Base-by-base conservation (phyloP, 139 green algal genomes). In the Yamagishiella unicocca region DNA sequence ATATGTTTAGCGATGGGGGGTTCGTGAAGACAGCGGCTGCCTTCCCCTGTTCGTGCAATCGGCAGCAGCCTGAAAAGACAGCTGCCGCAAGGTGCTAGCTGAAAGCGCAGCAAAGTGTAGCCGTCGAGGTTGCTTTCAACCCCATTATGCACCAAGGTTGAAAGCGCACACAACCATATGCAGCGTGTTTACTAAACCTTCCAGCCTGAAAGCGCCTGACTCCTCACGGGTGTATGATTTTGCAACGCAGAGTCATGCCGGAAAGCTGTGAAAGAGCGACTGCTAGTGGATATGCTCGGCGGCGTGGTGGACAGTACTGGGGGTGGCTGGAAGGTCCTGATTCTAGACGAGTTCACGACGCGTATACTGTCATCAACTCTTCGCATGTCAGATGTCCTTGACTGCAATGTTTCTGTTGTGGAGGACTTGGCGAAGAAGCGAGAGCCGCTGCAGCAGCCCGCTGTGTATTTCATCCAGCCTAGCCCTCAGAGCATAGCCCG, bases 381-480 rank as follows among this genome's bases (percentile, higher is more conserved):
- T 33, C 84, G 81, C 24, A 89, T 91, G 85, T 87, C 67, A 42
- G 74, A 87, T 78, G 86, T 89, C 54, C 27, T 89, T 45, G 83
- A 89, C 31, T 89, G 62, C 46, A 83, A 79, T 31, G 84, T 94
- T 29, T 91, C 82, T 5, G 66, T 92, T 4, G 96, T 98, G 43
- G 96, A 98, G 67, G 94, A 97, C 87, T 75, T 98, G 0, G 7
- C 46, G 22, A 96, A 96, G 84, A 71, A 68, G 1, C 90, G 96
- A 0, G 90, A 98, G 91, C 95, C 96, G 21, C 83, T 97, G 80
- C 91, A 92, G 14, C 85, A 96, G 61, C 83, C 92, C 33, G 97
- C 91, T 24, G 89, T 98, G 10, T 99, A 99, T 87, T 99, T 98
- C 88, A 95, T 99, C 40, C 93, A 92, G 0, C 96, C 96, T 55